Evolutionary conservation across 495 filamentous ascomycete genomes (phyloP), one percentile per base, ranked within the genome.

Genomic region (Lasiosphaeria hispida): DNA sequence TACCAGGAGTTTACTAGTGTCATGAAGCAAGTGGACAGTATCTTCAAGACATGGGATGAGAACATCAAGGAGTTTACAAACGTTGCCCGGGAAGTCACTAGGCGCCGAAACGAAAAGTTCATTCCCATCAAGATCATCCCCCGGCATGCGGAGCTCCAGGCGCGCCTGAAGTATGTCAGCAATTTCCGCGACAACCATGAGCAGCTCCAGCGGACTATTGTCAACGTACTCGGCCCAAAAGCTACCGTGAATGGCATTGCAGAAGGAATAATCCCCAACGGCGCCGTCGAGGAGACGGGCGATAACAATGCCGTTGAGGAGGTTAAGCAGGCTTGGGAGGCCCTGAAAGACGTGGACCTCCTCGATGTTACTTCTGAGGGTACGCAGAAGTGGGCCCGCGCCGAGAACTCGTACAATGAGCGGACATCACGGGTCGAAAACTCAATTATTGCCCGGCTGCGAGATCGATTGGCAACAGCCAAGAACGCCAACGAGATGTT

Each of bases 401-500:
- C 91, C 23, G 94, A 99, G 73, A 90, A 90, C 60, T 87, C 85
- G 18, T 99, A 99, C 75, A 97, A 96, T 63, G 95, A 97, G 67
- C 87, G 94, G 15, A 97, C 94, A 23, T 91, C 94, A 11, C 83
- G 94, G 14, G 94, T 99, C 7, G 94, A 99, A 69, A 99, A 97
- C 69, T 96, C 95, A 10, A 99, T 99, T 69, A 99, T 99, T 69
- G 91, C 94, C 55, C 85, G 92, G 37, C 76, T 99, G 9, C 82
- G 95, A 64, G 94, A 99, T 73, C 88, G 94, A 41, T 79, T 99
- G 50, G 94, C 93, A 2, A 96, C 90, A 3, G 92, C 94, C 10
- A 97, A 92, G 79, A 92, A 87, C 52, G 94, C 94, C 17, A 97
- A 95, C 69, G 94, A 97, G 69, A 99, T 97, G 94, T 99, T 99